Evolutionary conservation across 139 green algal species (phyloP).

Genomic region (Chlorella sorokiniana): DNA sequence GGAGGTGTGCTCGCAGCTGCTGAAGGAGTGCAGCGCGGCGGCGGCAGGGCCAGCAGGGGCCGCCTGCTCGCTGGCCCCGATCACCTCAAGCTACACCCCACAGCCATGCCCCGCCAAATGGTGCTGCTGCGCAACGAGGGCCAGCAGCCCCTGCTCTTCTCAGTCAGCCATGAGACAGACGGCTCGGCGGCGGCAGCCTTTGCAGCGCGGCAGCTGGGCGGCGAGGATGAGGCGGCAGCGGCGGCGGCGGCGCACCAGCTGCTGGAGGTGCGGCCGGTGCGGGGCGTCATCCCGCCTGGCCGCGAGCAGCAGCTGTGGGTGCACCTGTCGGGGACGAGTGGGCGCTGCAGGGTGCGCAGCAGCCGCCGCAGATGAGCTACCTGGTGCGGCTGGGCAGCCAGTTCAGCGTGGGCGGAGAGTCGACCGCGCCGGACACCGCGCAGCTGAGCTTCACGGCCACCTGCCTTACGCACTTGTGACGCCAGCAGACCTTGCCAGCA

Average conservation of each 20-base stretch:
- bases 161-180: background rate
- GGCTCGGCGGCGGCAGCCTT: background rate
- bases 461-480: conserved; percentile 12
- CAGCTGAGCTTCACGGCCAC: conserved; percentile 4
- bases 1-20: conserved; percentile 33
- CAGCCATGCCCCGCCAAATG: conserved; percentile 19
- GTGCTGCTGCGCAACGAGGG: conserved; percentile 43
- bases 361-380: conserved; percentile 1
- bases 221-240: background rate
- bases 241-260: conserved; percentile 21
- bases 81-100: conserved; percentile 20
- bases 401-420: conserved; percentile 6
- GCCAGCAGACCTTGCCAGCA: background rate
- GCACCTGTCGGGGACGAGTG: conserved; percentile 22
- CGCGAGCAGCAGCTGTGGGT: conserved; percentile 11
- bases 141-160: conserved; percentile 13
- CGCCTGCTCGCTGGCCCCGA: conserved; percentile 16
- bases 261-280: conserved; percentile 32
- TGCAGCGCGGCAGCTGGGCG: background rate
- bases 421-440: background rate
- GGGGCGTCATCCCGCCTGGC: conserved; percentile 20
- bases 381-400: conserved; percentile 6
- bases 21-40: conserved; percentile 20
- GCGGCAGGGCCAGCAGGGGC: background rate
- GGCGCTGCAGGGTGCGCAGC: background rate